Percentiles rank a stretch among this genome's conserved stretches.
Conservation (phyloP, 129 eudicot species). For the Lactuca saligna region DNA sequence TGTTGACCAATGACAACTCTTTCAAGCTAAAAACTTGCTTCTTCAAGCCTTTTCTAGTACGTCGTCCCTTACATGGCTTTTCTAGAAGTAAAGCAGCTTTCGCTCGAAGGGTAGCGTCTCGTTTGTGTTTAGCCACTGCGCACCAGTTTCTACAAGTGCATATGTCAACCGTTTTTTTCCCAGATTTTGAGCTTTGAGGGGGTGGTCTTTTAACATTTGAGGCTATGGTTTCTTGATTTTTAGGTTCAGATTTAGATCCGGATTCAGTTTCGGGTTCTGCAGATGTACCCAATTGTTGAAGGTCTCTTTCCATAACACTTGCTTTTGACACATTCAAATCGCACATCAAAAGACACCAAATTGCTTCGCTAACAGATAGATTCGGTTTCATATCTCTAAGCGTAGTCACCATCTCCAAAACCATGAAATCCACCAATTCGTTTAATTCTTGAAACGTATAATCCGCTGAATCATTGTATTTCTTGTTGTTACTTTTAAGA, state of each 20-base stretch:
- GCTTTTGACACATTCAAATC: conserved; percentile 46
- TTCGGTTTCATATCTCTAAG: conserved; percentile 53
- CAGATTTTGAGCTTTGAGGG: conserved; percentile 18
- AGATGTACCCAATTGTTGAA: conserved; percentile 23
- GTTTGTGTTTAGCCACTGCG: conserved; percentile 23
- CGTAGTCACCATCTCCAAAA: conserved; percentile 60
- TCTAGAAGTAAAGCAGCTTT: conserved; percentile 44
- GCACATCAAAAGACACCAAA: conserved; percentile 61
- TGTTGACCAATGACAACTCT: conserved; percentile 40
- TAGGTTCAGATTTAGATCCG: conserved; percentile 18
- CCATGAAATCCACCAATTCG: conserved; percentile 48
- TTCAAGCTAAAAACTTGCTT: conserved; percentile 47
- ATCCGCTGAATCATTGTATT: conserved; percentile 13
- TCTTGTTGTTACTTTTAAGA: conserved; percentile 32
- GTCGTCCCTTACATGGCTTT: conserved; percentile 47
- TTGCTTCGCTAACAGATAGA: conserved; percentile 54
- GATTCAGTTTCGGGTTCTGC: conserved; percentile 16
- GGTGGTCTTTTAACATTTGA: conserved; percentile 16
- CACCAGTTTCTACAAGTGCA: conserved; percentile 33
- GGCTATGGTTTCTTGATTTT: conserved; percentile 12
- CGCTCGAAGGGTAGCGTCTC: conserved; percentile 41
- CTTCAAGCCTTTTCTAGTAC: conserved; percentile 43
- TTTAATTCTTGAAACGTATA: conserved; percentile 38
- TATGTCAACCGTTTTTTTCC: conserved; percentile 15
- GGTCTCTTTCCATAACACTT: conserved; percentile 35